phyloP scores from a whole-genome alignment of 352 stramenopile genomes.

The Pythium utonaiense region DNA sequence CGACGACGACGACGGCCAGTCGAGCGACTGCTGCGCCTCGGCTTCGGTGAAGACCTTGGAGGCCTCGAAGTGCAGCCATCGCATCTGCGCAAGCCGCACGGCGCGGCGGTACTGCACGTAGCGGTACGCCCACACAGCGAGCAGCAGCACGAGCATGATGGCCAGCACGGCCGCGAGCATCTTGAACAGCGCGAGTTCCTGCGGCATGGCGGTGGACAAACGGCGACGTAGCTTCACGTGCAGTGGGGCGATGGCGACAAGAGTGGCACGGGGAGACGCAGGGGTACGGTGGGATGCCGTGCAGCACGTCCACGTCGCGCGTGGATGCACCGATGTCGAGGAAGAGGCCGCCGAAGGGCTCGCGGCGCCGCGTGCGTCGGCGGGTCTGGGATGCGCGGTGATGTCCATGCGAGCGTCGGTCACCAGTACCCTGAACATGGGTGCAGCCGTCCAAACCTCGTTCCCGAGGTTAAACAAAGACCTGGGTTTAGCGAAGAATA shows the following conservation, averaged over 20 bases:
- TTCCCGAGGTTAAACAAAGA: neutral
- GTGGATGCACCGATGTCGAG: neutral
- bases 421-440: constrained; percentile 7
- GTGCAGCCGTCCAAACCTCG: constrained; percentile 6
- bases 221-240: too few species aligned
- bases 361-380: too few species aligned
- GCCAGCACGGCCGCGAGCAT: constrained; percentile 38
- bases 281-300: too few species aligned
- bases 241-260: too few species aligned
- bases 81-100: constrained; percentile 53
- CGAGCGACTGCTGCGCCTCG: constrained; percentile 22
- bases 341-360: neutral
- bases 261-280: too few species aligned
- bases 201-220: constrained; percentile 29
- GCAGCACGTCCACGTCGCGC: neutral
- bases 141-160: constrained; percentile 33
- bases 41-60: constrained; percentile 26
- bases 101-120: constrained; percentile 61
- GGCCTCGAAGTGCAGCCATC: constrained; percentile 59
- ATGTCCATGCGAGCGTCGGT: neutral
- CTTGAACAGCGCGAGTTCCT: constrained; percentile 35
- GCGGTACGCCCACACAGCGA: constrained; percentile 52
- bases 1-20: constrained; percentile 33
- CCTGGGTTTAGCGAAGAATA: constrained; percentile 18
- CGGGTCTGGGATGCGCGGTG: too few species aligned